A percentile compares a stretch with the other conserved stretches of the same genome.
These are phyloP conservation scores for Hortaea werneckii DNA, from an alignment of 2,329 filamentous ascomycete genomes.

Conservation along the genomic window DNA sequence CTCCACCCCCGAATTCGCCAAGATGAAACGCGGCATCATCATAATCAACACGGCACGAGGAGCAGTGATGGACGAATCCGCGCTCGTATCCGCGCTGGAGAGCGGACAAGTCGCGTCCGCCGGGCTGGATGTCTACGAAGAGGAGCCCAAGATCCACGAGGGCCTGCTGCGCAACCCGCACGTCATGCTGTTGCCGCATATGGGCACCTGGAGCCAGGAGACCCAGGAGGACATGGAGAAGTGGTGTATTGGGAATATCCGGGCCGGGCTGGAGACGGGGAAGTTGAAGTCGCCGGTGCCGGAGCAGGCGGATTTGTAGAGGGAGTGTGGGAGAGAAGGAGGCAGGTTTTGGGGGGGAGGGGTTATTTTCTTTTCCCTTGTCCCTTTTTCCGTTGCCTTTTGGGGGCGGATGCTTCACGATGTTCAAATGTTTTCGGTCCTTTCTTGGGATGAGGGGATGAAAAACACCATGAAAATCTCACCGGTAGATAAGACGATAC, in stretches of 20 bases:
- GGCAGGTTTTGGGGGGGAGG: too few relatives aligned
- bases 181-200: conserved; percentile 48
- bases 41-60: conserved; percentile 51
- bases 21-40: conserved; percentile 47
- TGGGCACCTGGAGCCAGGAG: conserved; percentile 51
- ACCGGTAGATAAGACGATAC: too few relatives aligned
- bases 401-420: too few relatives aligned
- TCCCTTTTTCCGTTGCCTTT: too few relatives aligned
- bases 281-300: conserved; percentile 50
- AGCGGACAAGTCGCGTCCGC: conserved; percentile 44
- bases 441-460: too few relatives aligned
- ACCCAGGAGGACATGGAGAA: conserved; percentile 54
- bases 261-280: conserved; percentile 46
- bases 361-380: too few relatives aligned
- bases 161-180: conserved; percentile 41
- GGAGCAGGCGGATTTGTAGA: conserved; percentile 36
- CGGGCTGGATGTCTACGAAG: conserved; percentile 49
- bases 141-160: conserved; percentile 45
- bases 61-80: conserved; percentile 46
- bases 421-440: too few relatives aligned
- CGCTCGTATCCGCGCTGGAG: conserved; percentile 44
- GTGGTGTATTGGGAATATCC: conserved; percentile 48
- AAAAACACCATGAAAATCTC: too few relatives aligned
- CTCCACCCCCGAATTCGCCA: conserved; percentile 38
- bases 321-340: neutral